Evolutionary conservation across 2,329 filamentous ascomycete species (phyloP), one percentile per base, ranked within the genome.

Genomic region (Drechmeria coniospora): DNA sequence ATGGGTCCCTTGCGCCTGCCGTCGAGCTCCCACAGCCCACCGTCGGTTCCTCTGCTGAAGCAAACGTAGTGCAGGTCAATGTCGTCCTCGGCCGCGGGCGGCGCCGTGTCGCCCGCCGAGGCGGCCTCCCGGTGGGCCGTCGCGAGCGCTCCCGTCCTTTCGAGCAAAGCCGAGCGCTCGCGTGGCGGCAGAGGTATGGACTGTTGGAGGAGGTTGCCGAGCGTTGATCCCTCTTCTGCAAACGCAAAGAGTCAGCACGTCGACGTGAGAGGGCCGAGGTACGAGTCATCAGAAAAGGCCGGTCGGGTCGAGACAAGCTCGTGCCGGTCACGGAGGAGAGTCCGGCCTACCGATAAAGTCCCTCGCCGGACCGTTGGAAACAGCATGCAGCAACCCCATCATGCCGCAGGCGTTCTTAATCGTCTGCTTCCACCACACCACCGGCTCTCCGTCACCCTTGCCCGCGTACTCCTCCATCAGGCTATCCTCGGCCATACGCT

Each of bases 11-110:
- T 72, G 31, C 64, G 46, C 27, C 68, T 54, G 3, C 68, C 68
- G 40, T 74, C 68, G 8, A 74, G 58, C 56, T 74, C 68, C 65
- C 67, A 73, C 21, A 73, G 43, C 9, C 49, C 67, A 30, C 76
- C 76, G 49, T 79, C 73, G 28, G 55, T 56, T 18, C 62, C 62
- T 59, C 86, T 90, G 28, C 90, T 79, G 53, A 95, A 98, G 46
- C 82, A 90, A 25, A 95, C 87, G 50, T 92, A 95, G 59, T 98
- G 90, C 42, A 94, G 62, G 47, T 94, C 87, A n/a, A 93, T 65
- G 40, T 78, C 69, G 43, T 81, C 79, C n/a, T 74, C 67, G 7
- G 83, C 82, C 29, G 68, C 57, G 0, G 90, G 87, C 2, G 86
- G 81, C 9, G 63, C 47, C 1, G 84, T 92, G 47, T 87, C 82